Percentiles rank a stretch among this genome's conserved stretches.
Conservation (phyloP, 139 green algal species). For the Coelastrella sp. region DNA sequence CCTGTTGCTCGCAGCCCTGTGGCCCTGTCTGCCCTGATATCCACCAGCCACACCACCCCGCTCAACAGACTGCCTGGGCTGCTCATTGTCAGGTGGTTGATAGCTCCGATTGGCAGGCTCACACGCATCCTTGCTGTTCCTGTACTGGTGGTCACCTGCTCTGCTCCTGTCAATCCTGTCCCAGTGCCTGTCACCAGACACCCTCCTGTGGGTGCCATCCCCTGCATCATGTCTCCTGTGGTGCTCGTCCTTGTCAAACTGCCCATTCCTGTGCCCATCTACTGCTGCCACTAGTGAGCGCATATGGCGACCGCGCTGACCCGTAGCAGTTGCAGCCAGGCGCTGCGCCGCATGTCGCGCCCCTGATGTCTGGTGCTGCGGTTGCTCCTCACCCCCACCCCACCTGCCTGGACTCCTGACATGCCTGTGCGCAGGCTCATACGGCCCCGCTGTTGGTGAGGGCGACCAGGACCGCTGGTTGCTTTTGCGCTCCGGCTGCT, state of each 20-base stretch:
- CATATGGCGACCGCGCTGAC: neutral
- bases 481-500: neutral
- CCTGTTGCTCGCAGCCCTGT: neutral
- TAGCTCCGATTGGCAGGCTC: too few species aligned
- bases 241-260: neutral
- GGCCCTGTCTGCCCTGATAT: too few species aligned
- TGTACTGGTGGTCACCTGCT: neutral
- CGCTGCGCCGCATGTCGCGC: neutral
- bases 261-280: neutral
- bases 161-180: neutral
- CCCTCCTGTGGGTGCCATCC: neutral
- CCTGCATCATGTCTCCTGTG: neutral
- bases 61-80: too few species aligned
- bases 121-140: neutral
- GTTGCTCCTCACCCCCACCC: neutral
- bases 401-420: conserved; percentile 29
- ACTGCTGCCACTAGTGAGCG: neutral
- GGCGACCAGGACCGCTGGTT: neutral
- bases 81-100: neutral
- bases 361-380: conserved; percentile 12
- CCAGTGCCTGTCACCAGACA: neutral
- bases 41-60: too few species aligned
- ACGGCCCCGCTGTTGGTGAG: conserved; percentile 1
- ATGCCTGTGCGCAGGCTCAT: neutral
- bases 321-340: neutral